A percentile compares a stretch with the other conserved stretches of the same genome.
These are phyloP conservation scores for Cladosporium sp. DNA, from an alignment of 2,329 filamentous ascomycete species.

Conservation along the genomic window DNA sequence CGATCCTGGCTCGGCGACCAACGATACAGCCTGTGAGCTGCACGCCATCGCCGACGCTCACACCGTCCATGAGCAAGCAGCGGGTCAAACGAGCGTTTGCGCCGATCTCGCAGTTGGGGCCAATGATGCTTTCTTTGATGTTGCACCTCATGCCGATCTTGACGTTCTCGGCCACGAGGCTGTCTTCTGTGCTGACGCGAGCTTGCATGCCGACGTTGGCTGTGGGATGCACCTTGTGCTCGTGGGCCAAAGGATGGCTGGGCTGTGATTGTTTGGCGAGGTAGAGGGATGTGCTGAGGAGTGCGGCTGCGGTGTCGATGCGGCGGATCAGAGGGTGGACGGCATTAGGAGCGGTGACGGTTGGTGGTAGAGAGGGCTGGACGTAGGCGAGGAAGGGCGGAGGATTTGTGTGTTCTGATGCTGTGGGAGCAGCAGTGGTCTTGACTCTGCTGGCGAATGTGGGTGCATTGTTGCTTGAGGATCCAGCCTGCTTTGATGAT, in stretches of 20 bases:
- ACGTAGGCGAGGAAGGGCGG: slow-evolving; percentile 76
- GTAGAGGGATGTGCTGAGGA: slow-evolving; percentile 79
- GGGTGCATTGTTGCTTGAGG: slow-evolving; percentile 3
- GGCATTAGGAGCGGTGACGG: slow-evolving; percentile 23
- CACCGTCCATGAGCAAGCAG: slow-evolving; percentile 91
- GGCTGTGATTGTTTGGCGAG: slow-evolving; percentile 78
- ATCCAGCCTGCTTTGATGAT: slow-evolving; percentile 44
- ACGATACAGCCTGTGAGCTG: slow-evolving; percentile 86
- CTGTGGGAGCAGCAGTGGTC: slow-evolving; percentile 12
- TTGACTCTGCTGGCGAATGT: slow-evolving; percentile 40
- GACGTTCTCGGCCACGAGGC: slow-evolving; percentile 83
- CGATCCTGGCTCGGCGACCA: slow-evolving; percentile 77
- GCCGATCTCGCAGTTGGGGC: slow-evolving; percentile 81
- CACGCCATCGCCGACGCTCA: slow-evolving; percentile 78
- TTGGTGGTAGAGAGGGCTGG: slow-evolving; percentile 57
- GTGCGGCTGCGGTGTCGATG: slow-evolving; percentile 81
- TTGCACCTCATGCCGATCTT: slow-evolving; percentile 84
- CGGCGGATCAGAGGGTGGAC: slow-evolving; percentile 71
- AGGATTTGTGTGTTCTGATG: slow-evolving; percentile 23
- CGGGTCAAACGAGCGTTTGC: slow-evolving; percentile 83
- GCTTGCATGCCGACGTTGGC: slow-evolving; percentile 78
- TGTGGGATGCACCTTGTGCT: slow-evolving; percentile 78
- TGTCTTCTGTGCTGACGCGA: slow-evolving; percentile 80
- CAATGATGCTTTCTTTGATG: slow-evolving; percentile 91
- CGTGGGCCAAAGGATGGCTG: slow-evolving; percentile 67